Percentiles rank a stretch among this genome's conserved stretches.
phyloP scores from a whole-genome alignment of 192 early-diverging fungal genomes.

The Coemansia furcata region DNA sequence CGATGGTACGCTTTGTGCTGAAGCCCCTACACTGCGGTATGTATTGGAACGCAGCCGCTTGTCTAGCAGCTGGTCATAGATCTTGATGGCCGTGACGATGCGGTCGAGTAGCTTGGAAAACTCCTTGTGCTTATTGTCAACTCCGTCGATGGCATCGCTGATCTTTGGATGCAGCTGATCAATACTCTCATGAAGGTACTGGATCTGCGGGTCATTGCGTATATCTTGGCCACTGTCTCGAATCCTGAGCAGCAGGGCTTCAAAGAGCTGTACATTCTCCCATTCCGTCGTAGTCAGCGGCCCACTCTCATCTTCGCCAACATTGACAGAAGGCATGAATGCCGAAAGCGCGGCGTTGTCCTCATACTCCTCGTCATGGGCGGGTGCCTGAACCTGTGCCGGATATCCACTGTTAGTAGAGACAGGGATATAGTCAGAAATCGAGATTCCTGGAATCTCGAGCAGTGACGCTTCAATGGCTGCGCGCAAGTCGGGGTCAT shows the following conservation, averaged over 20 bases:
- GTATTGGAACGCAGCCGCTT: conserved; percentile 61
- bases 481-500: conserved; percentile 69
- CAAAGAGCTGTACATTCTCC: conserved; percentile 89
- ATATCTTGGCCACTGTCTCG: conserved; percentile 79
- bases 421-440: conserved; percentile 27
- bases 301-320: conserved; percentile 34
- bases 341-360: conserved; percentile 22
- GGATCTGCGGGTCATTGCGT: conserved; percentile 71
- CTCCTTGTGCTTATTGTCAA: conserved; percentile 74
- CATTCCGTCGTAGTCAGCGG: conserved; percentile 76
- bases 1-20: conserved; percentile 15
- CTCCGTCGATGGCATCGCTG: conserved; percentile 66
- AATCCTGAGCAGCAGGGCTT: conserved; percentile 78
- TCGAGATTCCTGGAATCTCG: conserved; percentile 49
- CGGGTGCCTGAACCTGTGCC: background rate
- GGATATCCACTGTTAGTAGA: conserved; percentile 4
- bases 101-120: conserved; percentile 81
- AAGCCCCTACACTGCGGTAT: conserved; percentile 8
- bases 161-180: conserved; percentile 84
- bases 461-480: conserved; percentile 77
- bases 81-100: conserved; percentile 73
- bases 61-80: conserved; percentile 87
- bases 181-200: conserved; percentile 83
- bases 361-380: background rate
- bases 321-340: conserved; percentile 37